Evolutionary conservation across 768 basidiomycete genomes (phyloP).

Genomic region (Kwoniella sp.): DNA sequence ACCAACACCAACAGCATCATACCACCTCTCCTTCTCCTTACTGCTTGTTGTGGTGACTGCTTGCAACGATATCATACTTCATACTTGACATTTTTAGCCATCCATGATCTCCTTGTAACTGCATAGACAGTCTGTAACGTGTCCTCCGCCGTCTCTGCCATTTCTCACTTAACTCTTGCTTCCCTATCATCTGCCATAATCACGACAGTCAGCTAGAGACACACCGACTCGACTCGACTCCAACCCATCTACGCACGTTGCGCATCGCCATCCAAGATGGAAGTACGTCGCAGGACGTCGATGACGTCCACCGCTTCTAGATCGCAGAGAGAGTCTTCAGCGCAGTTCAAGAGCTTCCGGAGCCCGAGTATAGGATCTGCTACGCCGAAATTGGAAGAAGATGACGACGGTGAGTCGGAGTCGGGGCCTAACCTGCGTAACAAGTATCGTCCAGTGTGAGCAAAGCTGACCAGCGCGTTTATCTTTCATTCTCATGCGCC

Average conservation of each 20-base stretch:
- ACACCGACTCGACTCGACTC: background rate
- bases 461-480: background rate
- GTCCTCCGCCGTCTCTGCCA: background rate
- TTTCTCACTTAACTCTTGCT: too few relatives aligned
- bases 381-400: conserved; percentile 36
- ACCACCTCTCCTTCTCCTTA: too few relatives aligned
- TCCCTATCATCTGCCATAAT: background rate
- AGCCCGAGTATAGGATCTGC: conserved; percentile 37
- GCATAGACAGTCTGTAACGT: background rate
- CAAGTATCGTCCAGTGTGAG: too few relatives aligned
- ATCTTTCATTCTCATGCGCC: too few relatives aligned
- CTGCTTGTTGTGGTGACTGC: too few relatives aligned
- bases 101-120: too few relatives aligned
- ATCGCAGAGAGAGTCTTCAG: conserved; percentile 15
- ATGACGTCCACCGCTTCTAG: conserved; percentile 18
- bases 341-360: conserved; percentile 14
- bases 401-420: conserved; percentile 44
- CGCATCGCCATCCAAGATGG: conserved; percentile 7
- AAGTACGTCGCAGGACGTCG: conserved; percentile 13
- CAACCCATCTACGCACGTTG: background rate
- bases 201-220: background rate
- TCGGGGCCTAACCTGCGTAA: background rate
- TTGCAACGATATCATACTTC: too few relatives aligned
- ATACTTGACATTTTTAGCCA: too few relatives aligned
- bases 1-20: too few relatives aligned